phyloP scores from a whole-genome alignment of 768 basidiomycete species.

The Cubamyces lactineus region DNA sequence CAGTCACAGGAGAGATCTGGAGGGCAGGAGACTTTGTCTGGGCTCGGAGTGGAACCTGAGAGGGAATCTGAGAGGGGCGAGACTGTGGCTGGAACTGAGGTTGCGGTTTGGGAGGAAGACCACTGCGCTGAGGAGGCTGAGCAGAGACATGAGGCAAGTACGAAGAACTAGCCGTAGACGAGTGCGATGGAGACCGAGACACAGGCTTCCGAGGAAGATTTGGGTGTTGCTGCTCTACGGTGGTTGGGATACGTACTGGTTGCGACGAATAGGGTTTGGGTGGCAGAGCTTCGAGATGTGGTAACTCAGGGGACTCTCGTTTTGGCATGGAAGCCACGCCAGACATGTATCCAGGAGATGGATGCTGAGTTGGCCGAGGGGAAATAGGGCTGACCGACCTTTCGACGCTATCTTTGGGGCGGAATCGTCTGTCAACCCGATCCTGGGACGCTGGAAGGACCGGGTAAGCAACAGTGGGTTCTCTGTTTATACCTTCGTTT shows the following conservation, averaged over 20 bases:
- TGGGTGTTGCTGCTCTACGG: background rate
- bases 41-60: background rate
- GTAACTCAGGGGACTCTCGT: conserved; percentile 23
- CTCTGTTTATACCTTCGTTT: conserved; percentile 5
- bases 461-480: background rate
- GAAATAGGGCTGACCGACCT: conserved; percentile 20
- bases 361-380: conserved; percentile 5
- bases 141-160: conserved; percentile 2
- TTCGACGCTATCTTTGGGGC: conserved; percentile 4
- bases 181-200: conserved; percentile 19
- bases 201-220: conserved; percentile 3
- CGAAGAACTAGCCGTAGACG: conserved; percentile 12
- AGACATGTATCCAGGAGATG: conserved; percentile 11
- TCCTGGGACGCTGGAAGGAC: conserved; percentile 2
- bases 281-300: conserved; percentile 13
- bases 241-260: conserved; percentile 10
- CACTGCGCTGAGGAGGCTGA: background rate
- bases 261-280: conserved; percentile 5
- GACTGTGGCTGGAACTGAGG: conserved; percentile 5
- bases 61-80: background rate
- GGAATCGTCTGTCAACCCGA: conserved; percentile 5
- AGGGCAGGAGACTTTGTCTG: conserved; percentile 14
- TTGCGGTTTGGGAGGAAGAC: conserved; percentile 12
- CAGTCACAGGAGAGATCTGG: conserved; percentile 12
- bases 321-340: conserved; percentile 1